A percentile compares a stretch with the other conserved stretches of the same genome.
Conservation (phyloP, 768 basidiomycete species). For the Hypholoma sublateritium region DNA sequence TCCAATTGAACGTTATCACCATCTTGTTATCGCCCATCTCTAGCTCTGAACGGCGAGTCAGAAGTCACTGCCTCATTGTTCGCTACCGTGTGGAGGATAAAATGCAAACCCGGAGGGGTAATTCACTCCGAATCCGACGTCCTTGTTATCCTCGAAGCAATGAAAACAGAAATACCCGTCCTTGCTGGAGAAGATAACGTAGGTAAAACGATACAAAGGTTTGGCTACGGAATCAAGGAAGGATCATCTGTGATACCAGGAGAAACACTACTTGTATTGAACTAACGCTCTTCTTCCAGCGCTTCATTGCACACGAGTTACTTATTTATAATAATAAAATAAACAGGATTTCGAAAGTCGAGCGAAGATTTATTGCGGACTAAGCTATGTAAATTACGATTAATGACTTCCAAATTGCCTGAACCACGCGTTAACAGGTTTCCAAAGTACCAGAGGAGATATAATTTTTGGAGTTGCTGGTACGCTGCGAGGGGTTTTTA, state of each 20-base stretch:
- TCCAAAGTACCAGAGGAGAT: conserved; percentile 9
- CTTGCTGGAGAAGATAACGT: conserved; percentile 43
- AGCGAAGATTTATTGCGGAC: neutral
- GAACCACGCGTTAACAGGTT: conserved; percentile 37
- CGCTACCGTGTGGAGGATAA: conserved; percentile 53
- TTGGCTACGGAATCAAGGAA: conserved; percentile 41
- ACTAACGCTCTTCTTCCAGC: neutral
- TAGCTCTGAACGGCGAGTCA: conserved; percentile 3
- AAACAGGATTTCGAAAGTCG: neutral
- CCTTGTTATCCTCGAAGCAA: conserved; percentile 56
- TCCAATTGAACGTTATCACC: too few relatives aligned
- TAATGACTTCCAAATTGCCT: conserved; percentile 26
- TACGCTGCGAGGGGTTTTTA: conserved; percentile 11
- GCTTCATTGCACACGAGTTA: neutral
- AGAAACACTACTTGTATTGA: conserved; percentile 39
- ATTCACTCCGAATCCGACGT: conserved; percentile 42
- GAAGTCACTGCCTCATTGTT: conserved; percentile 36
- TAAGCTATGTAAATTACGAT: neutral
- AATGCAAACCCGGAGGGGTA: conserved; percentile 38
- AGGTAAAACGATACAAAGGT: conserved; percentile 38
- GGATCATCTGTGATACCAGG: conserved; percentile 48
- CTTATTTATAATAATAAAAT: neutral
- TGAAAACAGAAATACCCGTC: conserved; percentile 64
- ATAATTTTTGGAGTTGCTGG: conserved; percentile 10
- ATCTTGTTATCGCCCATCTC: neutral